These are phyloP conservation scores for Rhodotorula taiwanensis DNA, from an alignment of 768 basidiomycete species.

Conservation along the genomic window DNA sequence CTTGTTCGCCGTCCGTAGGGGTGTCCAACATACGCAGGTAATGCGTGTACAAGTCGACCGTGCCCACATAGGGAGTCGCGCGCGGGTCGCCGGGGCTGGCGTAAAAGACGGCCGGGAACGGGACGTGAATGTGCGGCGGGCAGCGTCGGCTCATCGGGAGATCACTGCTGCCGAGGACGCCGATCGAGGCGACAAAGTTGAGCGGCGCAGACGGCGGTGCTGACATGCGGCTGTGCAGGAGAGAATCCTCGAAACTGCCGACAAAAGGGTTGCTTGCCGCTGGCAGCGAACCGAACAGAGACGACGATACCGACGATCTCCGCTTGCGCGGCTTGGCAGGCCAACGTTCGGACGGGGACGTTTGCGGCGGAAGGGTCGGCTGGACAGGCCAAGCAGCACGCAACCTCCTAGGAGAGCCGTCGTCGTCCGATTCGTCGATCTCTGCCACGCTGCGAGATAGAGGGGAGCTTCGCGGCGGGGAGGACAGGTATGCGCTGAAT, in stretches of 20 bases:
- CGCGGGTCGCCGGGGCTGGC: constrained; percentile 14
- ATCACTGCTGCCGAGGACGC: constrained; percentile 31
- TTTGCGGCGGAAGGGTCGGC: no score
- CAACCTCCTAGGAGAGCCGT: neutral
- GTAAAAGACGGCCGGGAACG: constrained; percentile 37
- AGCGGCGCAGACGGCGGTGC: constrained; percentile 35
- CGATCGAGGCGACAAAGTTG: constrained; percentile 39
- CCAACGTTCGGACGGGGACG: no score
- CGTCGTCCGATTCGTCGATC: no score
- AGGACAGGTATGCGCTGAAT: neutral
- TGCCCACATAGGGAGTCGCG: constrained; percentile 42
- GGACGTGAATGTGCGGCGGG: constrained; percentile 34
- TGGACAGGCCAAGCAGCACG: neutral
- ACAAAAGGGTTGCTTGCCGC: constrained; percentile 24
- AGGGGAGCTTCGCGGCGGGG: constrained; percentile 8
- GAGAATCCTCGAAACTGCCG: constrained; percentile 42
- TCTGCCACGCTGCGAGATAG: neutral
- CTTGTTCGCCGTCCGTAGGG: neutral
- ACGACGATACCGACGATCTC: constrained; percentile 5
- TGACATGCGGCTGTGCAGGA: constrained; percentile 42
- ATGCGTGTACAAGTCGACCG: constrained; percentile 42
- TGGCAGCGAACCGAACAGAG: neutral
- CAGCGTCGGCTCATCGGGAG: constrained; percentile 27
- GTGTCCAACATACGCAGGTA: constrained; percentile 22
- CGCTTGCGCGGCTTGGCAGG: constrained; percentile 1